phyloP scores from a whole-genome alignment of 139 green algal species.

The Chlorella sorokiniana region DNA sequence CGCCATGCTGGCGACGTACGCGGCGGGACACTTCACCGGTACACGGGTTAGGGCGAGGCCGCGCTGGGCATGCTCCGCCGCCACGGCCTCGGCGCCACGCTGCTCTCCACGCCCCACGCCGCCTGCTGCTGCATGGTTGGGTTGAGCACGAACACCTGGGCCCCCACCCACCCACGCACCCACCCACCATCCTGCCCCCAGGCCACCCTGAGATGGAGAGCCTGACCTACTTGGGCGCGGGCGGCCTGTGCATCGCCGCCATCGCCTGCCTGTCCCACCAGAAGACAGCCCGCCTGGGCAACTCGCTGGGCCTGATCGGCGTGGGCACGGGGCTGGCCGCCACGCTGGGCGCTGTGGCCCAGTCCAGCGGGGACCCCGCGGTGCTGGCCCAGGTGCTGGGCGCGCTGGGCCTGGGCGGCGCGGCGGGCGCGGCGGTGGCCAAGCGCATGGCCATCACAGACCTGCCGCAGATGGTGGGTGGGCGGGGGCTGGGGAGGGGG shows the following conservation, averaged over 20 bases:
- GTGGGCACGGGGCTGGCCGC: conserved; percentile 75
- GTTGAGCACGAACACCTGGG: too few species aligned
- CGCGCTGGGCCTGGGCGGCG: conserved; percentile 53
- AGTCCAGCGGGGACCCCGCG: conserved; percentile 30
- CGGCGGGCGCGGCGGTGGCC: conserved; percentile 60
- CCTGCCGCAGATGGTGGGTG: conserved; percentile 68
- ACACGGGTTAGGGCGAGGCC: too few species aligned
- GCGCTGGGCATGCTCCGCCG: neutral
- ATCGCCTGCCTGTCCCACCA: conserved; percentile 86
- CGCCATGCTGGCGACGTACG: conserved; percentile 57
- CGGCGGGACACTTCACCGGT: conserved; percentile 50
- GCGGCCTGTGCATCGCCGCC: conserved; percentile 81
- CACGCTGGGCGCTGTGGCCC: conserved; percentile 66
- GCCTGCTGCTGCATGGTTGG: too few species aligned
- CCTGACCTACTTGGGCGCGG: conserved; percentile 75
- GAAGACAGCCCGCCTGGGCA: conserved; percentile 76
- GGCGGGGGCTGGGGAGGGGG: neutral
- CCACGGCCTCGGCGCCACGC: too few species aligned
- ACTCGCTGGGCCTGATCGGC: conserved; percentile 80
- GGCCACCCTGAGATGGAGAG: conserved; percentile 70
- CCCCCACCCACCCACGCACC: neutral
- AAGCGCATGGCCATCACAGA: conserved; percentile 72
- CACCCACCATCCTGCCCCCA: conserved; percentile 14
- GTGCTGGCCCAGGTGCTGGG: conserved; percentile 46
- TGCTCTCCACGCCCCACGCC: too few species aligned